A percentile compares a stretch with the other conserved stretches of the same genome.
These are phyloP conservation scores for Alnus glutinosa DNA, from an alignment of 306 rosid species.

Conservation along the genomic window DNA sequence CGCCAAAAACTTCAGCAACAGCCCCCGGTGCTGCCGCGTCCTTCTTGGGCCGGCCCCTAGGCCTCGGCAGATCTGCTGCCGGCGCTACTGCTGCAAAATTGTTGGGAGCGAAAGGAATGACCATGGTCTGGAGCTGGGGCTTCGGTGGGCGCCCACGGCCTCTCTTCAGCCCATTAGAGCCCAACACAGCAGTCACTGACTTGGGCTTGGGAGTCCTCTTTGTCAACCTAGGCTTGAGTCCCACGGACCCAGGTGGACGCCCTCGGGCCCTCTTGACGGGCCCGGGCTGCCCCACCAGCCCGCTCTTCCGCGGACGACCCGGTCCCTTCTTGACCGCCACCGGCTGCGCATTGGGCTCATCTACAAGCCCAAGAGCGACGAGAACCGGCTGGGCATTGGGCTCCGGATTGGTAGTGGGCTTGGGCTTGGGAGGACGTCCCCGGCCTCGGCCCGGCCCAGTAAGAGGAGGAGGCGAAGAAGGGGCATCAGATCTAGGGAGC, in stretches of 20 bases:
- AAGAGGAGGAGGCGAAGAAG: constrained; percentile 9
- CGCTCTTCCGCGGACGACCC: constrained; percentile 57
- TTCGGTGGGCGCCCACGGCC: constrained; percentile 74
- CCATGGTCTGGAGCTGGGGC: constrained; percentile 43
- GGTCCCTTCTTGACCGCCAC: constrained; percentile 36
- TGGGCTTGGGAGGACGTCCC: constrained; percentile 71
- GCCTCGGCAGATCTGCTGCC: constrained; percentile 19
- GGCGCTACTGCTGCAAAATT: neutral
- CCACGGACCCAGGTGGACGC: constrained; percentile 56
- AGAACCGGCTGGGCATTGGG: constrained; percentile 59
- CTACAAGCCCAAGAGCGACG: constrained; percentile 66
- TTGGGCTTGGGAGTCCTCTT: constrained; percentile 45
- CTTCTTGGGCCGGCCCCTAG: constrained; percentile 73
- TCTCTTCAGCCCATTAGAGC: constrained; percentile 43
- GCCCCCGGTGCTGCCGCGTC: constrained; percentile 7
- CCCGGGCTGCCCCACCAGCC: constrained; percentile 9
- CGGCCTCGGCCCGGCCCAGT: constrained; percentile 41
- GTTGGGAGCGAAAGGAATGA: constrained; percentile 51
- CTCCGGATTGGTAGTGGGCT: constrained; percentile 3
- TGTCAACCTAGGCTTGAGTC: constrained; percentile 31
- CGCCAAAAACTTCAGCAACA: constrained; percentile 6
- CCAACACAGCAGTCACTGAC: constrained; percentile 22
- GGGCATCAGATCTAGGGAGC: constrained; percentile 62
- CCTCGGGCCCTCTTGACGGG: constrained; percentile 47
- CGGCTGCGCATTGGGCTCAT: constrained; percentile 36